Evolutionary conservation across 495 filamentous ascomycete species (phyloP).

Genomic region (Penicillium maclennaniae): DNA sequence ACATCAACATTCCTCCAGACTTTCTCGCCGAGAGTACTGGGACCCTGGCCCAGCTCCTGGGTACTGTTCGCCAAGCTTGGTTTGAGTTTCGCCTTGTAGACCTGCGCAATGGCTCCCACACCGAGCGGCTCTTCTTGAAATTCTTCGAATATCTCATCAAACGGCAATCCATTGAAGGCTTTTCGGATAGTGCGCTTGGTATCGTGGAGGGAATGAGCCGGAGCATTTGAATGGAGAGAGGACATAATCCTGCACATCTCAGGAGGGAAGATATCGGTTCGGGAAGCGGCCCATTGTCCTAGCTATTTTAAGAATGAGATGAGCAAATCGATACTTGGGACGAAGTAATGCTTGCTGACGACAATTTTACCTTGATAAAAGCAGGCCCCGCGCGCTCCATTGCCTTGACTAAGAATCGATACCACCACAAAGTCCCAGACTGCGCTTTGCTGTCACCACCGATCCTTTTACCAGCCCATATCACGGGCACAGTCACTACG

Average conservation of each 20-base stretch:
- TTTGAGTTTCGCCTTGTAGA: constrained; percentile 93
- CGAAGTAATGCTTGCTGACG: not conserved
- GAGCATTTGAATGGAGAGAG: constrained; percentile 88
- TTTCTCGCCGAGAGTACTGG: constrained; percentile 5
- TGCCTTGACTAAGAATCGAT: constrained; percentile 74
- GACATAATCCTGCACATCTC: constrained; percentile 94
- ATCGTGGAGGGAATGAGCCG: constrained; percentile 77
- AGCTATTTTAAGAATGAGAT: constrained; percentile 51
- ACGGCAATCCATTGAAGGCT: constrained; percentile 75
- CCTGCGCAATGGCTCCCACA: constrained; percentile 95
- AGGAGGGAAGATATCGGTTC: constrained; percentile 95
- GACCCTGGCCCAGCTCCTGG: constrained; percentile 9
- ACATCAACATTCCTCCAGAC: constrained; percentile 72
- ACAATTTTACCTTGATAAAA: constrained; percentile 81
- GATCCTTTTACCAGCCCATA: constrained; percentile 69
- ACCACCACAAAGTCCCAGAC: constrained; percentile 90
- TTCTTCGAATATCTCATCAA: constrained; percentile 95
- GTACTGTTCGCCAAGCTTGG: constrained; percentile 66
- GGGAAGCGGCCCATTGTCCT: constrained; percentile 97
- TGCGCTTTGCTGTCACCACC: constrained; percentile 64
- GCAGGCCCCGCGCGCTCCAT: constrained; percentile 96
- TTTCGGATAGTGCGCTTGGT: constrained; percentile 75
- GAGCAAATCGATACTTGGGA: not conserved
- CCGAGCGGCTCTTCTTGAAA: constrained; percentile 89
- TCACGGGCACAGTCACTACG: constrained; percentile 68